A percentile compares a stretch with the other conserved stretches of the same genome.
These are phyloP conservation scores for Hemileccinum impolitum DNA, from an alignment of 768 basidiomycete genomes.

Conservation along the genomic window DNA sequence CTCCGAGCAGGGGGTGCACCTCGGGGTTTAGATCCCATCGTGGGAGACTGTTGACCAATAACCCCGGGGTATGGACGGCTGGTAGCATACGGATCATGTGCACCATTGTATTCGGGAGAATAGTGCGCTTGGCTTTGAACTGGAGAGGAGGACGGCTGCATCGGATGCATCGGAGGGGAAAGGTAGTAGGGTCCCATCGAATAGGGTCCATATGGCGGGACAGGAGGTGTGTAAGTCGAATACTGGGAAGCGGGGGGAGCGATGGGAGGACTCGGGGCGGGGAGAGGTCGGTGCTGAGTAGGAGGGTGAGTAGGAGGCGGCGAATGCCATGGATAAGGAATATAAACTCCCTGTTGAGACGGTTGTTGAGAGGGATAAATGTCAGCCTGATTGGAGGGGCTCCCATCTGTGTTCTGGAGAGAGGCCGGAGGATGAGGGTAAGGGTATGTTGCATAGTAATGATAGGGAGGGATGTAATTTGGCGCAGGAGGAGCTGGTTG, in stretches of 20 bases:
- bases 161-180: conserved; percentile 28
- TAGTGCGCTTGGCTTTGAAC: conserved; percentile 27
- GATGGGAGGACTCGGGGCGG: conserved; percentile 28
- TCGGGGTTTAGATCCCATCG: conserved; percentile 25
- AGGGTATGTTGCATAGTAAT: conserved; percentile 46
- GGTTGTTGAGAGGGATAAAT: conserved; percentile 32
- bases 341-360: conserved; percentile 30
- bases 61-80: conserved; percentile 27
- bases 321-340: conserved; percentile 35
- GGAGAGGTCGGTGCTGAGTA: conserved; percentile 37
- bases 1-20: conserved; percentile 42
- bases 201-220: conserved; percentile 35
- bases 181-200: conserved; percentile 31
- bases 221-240: conserved; percentile 30
- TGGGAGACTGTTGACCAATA: conserved; percentile 30
- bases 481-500: conserved; percentile 34
- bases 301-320: conserved; percentile 36
- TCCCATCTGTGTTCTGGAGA: conserved; percentile 37
- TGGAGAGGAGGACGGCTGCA: conserved; percentile 25
- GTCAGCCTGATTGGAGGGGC: conserved; percentile 28
- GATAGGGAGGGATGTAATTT: conserved; percentile 40
- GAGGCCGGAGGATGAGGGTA: conserved; percentile 48
- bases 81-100: conserved; percentile 23
- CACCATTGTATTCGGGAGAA: conserved; percentile 27
- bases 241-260: conserved; percentile 33